Base-by-base conservation (phyloP, 1,284 basidiomycete species). In the Cutaneotrichosporon cavernicola region DNA sequence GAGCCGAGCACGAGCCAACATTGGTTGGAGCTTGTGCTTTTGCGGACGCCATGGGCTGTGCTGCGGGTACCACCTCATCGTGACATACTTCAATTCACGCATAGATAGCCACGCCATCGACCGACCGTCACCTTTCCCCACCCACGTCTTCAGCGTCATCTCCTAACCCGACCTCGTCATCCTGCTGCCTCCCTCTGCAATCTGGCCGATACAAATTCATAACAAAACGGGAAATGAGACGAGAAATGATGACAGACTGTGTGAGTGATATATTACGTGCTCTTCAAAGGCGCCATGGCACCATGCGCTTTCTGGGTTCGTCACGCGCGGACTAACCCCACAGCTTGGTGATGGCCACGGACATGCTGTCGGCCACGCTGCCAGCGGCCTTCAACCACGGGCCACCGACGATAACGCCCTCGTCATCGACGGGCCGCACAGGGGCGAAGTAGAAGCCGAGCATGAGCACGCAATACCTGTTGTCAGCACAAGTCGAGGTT, bases 361-460 rank as follows among this genome's bases (percentile, higher is more conserved):
- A 30, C 38, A 56, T 5, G 36, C 26, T 22, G 30, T 34, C 51
- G 18, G 31, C 60, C 30, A 61, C 21, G 30, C 52, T 18, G 22
- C 34, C 10, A 13, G 31, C 32, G 52, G 49, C 21, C 31, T 21
- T 53, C 47, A 26, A 10, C 38, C 47, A 58, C 3, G 40, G 30
- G 21, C 34, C 49, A n/a, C 36, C 62, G 7, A 61, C 60, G 5
- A 66, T 40, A 5, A 62, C 40, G 43, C 52, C 51, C 26, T 34
- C 36, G 18, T 31, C 51, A 10, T 55, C 47, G 22, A 16, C 30
- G 26, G 55, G 38, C 5, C 21, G 36, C 14, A 34, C 50, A 5
- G 64, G 90, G 0, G 89, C 89, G 73, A 85, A 91, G 82, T 87
- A 91, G 82, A 92, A 92, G 13, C 90, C 90, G 59, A 89, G 86